Conservation (phyloP, 768 basidiomycete genomes). For the Suillus subaureus region DNA sequence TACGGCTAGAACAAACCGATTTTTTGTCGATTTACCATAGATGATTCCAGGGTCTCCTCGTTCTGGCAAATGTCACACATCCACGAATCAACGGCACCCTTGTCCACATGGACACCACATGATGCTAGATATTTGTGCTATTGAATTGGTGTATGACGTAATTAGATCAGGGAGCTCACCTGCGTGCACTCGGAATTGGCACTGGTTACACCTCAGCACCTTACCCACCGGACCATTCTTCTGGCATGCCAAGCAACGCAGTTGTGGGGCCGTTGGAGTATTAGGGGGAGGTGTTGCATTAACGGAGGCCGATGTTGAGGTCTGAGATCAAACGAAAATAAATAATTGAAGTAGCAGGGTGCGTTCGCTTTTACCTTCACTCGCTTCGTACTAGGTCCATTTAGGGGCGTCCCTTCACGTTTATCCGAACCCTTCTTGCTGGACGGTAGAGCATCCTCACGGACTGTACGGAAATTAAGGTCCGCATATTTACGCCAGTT, state of each 20-base stretch:
- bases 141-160: slow-evolving; percentile 8
- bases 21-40: slow-evolving; percentile 51
- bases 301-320: slow-evolving; percentile 39
- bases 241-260: slow-evolving; percentile 75
- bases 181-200: slow-evolving; percentile 78
- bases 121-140: slow-evolving; percentile 44
- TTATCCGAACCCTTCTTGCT: slow-evolving; percentile 49
- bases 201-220: slow-evolving; percentile 81
- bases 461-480: slow-evolving; percentile 69
- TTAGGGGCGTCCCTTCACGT: slow-evolving; percentile 62
- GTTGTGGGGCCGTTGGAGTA: slow-evolving; percentile 53
- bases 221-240: slow-evolving; percentile 75
- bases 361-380: slow-evolving; percentile 48
- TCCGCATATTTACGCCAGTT: slow-evolving; percentile 96
- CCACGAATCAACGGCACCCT: slow-evolving; percentile 72
- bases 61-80: slow-evolving; percentile 88
- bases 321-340: slow-evolving; percentile 14
- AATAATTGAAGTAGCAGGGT: neutral
- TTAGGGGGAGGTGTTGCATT: slow-evolving; percentile 65
- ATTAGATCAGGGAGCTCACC: slow-evolving; percentile 44
- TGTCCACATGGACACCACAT: slow-evolving; percentile 70
- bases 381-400: slow-evolving; percentile 59
- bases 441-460: slow-evolving; percentile 61
- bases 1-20: neutral
- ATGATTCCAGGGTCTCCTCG: slow-evolving; percentile 77